A percentile compares a stretch with the other conserved stretches of the same genome.
Evolutionary conservation across 2,329 filamentous ascomycete species (phyloP).

Genomic region (Orbilia javanica): DNA sequence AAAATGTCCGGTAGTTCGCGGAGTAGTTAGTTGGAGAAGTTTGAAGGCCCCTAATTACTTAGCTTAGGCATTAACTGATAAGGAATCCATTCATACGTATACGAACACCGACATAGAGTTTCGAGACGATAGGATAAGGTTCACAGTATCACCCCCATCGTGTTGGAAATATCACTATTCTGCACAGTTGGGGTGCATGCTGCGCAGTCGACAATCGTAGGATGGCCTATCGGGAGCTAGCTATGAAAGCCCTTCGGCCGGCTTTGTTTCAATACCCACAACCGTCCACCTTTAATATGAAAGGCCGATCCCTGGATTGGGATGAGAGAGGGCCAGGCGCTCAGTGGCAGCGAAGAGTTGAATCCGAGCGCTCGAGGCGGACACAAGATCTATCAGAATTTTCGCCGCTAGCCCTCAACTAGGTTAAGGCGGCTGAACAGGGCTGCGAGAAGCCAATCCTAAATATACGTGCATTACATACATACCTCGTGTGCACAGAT

Average conservation of each 20-base stretch:
- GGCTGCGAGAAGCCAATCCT: conserved; percentile 22
- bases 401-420: conserved; percentile 8
- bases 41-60: neutral
- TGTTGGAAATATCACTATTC: neutral
- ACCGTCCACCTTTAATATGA: neutral
- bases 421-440: conserved; percentile 6
- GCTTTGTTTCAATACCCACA: neutral
- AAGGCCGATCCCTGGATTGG: neutral
- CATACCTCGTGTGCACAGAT: too few relatives aligned
- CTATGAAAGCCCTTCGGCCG: too few relatives aligned
- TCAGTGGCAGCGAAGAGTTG: neutral
- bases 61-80: too few relatives aligned
- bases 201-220: too few relatives aligned
- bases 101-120: neutral
- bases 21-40: neutral
- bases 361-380: conserved; percentile 20
- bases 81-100: neutral
- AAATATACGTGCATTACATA: too few relatives aligned
- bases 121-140: neutral
- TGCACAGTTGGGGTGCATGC: neutral
- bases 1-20: conserved; percentile 10
- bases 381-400: neutral
- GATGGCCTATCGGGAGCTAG: neutral
- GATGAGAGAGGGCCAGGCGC: neutral
- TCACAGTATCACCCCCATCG: neutral